A percentile compares a stretch with the other conserved stretches of the same genome.
phyloP scores from a whole-genome alignment of 345 rosid genomes.

The Limnanthes douglasii region DNA sequence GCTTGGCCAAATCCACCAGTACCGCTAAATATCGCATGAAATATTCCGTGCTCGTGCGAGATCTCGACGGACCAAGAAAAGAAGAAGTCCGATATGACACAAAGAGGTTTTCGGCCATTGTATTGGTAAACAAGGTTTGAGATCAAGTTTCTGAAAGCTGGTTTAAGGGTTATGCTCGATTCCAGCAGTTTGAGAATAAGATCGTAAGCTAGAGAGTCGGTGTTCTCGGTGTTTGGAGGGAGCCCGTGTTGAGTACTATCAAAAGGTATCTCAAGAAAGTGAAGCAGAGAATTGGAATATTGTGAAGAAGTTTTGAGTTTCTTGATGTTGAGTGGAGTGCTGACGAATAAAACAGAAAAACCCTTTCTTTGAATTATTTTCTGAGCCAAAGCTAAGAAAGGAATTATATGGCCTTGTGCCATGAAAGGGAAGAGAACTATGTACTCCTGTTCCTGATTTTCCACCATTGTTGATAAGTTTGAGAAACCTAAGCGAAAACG shows the following conservation, averaged over 20 bases:
- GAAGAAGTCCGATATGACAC: slow-evolving; percentile 37
- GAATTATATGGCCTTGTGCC: slow-evolving; percentile 53
- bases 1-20: slow-evolving; percentile 40
- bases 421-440: slow-evolving; percentile 41
- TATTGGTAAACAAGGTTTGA: slow-evolving; percentile 4
- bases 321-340: slow-evolving; percentile 22
- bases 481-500: too few species aligned
- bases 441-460: too few species aligned
- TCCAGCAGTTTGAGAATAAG: slow-evolving; percentile 15
- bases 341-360: slow-evolving; percentile 19
- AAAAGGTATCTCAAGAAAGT: slow-evolving; percentile 28
- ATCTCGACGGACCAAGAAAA: slow-evolving; percentile 40
- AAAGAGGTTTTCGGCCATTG: slow-evolving; percentile 15
- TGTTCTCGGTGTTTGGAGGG: slow-evolving; percentile 15
- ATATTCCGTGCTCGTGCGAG: slow-evolving; percentile 31
- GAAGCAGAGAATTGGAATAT: slow-evolving; percentile 15
- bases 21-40: slow-evolving; percentile 36
- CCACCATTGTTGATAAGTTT: too few species aligned
- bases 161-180: slow-evolving; percentile 22
- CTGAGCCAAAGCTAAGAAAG: slow-evolving; percentile 41
- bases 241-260: slow-evolving; percentile 21
- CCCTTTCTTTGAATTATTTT: too few species aligned
- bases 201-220: slow-evolving; percentile 17
- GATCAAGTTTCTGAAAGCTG: slow-evolving; percentile 16
- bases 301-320: slow-evolving; percentile 22